Base-by-base conservation (phyloP, 148 eudicot genomes). In the Fagopyrum esculentum region DNA sequence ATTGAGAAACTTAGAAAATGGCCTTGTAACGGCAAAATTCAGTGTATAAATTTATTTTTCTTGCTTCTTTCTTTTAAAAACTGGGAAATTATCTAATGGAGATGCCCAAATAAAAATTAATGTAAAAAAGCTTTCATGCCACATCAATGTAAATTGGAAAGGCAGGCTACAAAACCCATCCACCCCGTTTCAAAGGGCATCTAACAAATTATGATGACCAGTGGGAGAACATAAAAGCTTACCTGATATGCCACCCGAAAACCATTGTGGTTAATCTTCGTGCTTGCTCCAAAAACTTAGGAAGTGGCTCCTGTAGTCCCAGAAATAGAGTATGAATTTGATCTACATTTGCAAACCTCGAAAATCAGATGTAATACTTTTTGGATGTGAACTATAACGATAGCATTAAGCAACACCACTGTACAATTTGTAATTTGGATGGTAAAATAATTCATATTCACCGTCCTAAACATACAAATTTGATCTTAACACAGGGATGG, bases 401-500 rank as follows among this genome's bases (percentile, higher is more conserved):
- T 6, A 63, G 47, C 11, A 15, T 40, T 3, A 66, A 63, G 9
- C 6, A 66, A 66, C 6, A 57, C 11, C 43, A 13, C 13, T 66
- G 15, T 6, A 40, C 45, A 73, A 12, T 4, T 9, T 54, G 4
- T 35, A 1, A 73, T 13, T 52, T 16, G n/a, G 22, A 59, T 52
- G 48, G 4, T 51, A 55, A 55, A 0, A 8, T 15, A 8, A 57
- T 44, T 35, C 57, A 40, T 35, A 22, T 7, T 40, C 30, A 56
- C 40, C 17, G 2, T 6, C 13, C n/a, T 13, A 26, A 55, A 80
- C 45, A 46, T 45, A 54, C 45, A 30, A 74, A 49, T n/a, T 46
- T 50, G 57, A 61, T 80, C 49, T 16, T 76, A 76, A 74, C 45
- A 84, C 90, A 94, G 98, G 98, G 59, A 94, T 94, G 97, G 98